Base-by-base conservation (phyloP, 1,139 yeast species). In the Lodderomyces parapsilosis region DNA sequence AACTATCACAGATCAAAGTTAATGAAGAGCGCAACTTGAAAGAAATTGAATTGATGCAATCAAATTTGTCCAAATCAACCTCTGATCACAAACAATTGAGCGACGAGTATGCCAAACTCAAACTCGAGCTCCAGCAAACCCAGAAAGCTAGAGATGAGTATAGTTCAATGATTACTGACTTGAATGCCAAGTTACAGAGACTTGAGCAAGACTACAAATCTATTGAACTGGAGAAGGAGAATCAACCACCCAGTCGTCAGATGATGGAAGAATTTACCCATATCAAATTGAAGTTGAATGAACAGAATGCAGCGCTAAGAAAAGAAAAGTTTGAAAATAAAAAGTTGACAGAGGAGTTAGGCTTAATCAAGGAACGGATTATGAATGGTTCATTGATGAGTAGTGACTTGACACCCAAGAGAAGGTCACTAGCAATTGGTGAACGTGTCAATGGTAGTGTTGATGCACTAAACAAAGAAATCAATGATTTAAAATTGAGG, bases 301-400 rank as follows among this genome's bases (percentile, higher is more conserved):
- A 80, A 46, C 73, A 68, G 34, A 70, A 72, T 45, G 83, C 82
- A 6, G 58, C 65, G 5, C 56, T 80, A 39, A 68, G 81, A 36
- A 74, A 69, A 39, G 83, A 80, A 49, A 68, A 70, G 41, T 76
- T 79, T 40, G 85, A 80, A 48, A 80, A 78, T 48, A 64, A 61
- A 56, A 76, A 77, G 49, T 58, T 83, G 35, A 62, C 67, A n/a
- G 82, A 83, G 41, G 88, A 84, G 47, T 54, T 83, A 43, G 70
- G 74, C 27, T 64, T 83, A 51, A 60, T 85, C 10, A 85, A 81
- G 50, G 74, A 58, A 30, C 60, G 74, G 42, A 57, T 66, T 8
- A 49, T 50, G 35, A 50, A 50, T 28, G 63, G 64, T 45, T 54
- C 66, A 35, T 42, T 54, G 41, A 51, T 45, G n/a, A 46, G 45